Percentiles rank a stretch among this genome's conserved stretches.
phyloP scores from a whole-genome alignment of 1,284 basidiomycete genomes.

The Cystobasidium slooffiae region DNA sequence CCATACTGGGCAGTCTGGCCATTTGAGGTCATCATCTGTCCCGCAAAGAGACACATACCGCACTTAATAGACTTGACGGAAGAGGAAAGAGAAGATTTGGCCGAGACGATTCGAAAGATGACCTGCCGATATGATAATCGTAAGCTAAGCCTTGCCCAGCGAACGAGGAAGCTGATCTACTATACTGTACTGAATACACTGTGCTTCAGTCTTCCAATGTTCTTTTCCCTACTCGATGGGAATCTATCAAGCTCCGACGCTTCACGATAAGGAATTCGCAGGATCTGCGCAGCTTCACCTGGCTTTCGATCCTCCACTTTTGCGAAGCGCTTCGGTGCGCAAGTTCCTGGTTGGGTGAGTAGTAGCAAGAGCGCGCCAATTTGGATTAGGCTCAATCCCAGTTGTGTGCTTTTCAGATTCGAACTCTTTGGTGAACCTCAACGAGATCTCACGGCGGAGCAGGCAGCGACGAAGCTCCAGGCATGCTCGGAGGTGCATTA shows the following conservation, averaged over 20 bases:
- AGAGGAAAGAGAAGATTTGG: slow-evolving; percentile 69
- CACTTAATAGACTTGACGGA: slow-evolving; percentile 68
- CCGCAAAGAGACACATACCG: slow-evolving; percentile 75
- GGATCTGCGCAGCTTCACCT: slow-evolving; percentile 76
- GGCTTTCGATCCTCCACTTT: slow-evolving; percentile 84
- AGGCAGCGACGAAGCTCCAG: slow-evolving; percentile 73
- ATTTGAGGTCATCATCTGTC: slow-evolving; percentile 81
- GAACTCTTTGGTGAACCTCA: slow-evolving; percentile 92
- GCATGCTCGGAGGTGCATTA: slow-evolving; percentile 64
- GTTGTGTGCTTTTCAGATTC: slow-evolving; percentile 63
- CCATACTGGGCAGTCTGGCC: slow-evolving; percentile 99
- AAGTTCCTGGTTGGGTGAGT: slow-evolving; percentile 90
- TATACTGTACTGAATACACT: background rate
- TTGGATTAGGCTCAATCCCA: background rate
- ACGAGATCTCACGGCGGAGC: slow-evolving; percentile 86
- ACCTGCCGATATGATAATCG: slow-evolving; percentile 84
- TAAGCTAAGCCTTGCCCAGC: slow-evolving; percentile 60
- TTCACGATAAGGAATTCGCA: slow-evolving; percentile 60
- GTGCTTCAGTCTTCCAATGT: slow-evolving; percentile 58
- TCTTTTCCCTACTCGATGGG: slow-evolving; percentile 98
- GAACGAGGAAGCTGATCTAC: background rate
- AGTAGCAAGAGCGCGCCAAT: slow-evolving; percentile 6
- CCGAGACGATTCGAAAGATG: slow-evolving; percentile 68
- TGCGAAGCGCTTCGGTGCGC: slow-evolving; percentile 78
- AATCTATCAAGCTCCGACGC: slow-evolving; percentile 77